Conservation (phyloP, 2,329 filamentous ascomycete genomes). For the Cladophialophora psammophila region DNA sequence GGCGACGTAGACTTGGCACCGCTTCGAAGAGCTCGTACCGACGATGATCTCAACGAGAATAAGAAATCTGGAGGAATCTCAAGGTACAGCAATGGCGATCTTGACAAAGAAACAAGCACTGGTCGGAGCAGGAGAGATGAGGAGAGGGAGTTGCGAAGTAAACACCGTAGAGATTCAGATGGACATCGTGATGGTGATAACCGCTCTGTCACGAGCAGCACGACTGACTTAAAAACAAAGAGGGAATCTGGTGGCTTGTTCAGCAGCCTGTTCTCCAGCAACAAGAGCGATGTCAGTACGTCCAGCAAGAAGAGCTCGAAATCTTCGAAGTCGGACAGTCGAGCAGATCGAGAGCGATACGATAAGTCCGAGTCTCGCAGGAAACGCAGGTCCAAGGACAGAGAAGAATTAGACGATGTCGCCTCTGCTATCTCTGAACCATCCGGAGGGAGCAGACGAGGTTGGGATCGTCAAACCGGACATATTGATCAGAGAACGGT, state of each 20-base stretch:
- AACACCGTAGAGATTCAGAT: conserved; percentile 42
- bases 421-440: conserved; percentile 24
- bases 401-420: conserved; percentile 24
- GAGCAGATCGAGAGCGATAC: conserved; percentile 49
- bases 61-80: conserved; percentile 46
- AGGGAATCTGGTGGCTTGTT: conserved; percentile 46
- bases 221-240: conserved; percentile 40
- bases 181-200: conserved; percentile 35
- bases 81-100: conserved; percentile 44
- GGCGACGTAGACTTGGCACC: conserved; percentile 17
- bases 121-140: conserved; percentile 47
- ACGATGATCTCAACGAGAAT: conserved; percentile 36
- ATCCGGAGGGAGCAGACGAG: conserved; percentile 17
- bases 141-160: conserved; percentile 43
- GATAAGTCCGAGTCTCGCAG: conserved; percentile 45
- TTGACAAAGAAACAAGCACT: conserved; percentile 48
- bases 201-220: conserved; percentile 27
- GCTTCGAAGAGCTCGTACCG: conserved; percentile 32
- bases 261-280: conserved; percentile 46
- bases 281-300: conserved; percentile 39
- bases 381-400: conserved; percentile 37
- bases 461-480: conserved; percentile 21
- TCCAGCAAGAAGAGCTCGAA: conserved; percentile 43
- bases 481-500: conserved; percentile 46
- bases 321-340: conserved; percentile 47